These are phyloP conservation scores for Sphenostylis stenocarpa DNA, from an alignment of 306 rosid genomes.

Conservation along the genomic window DNA sequence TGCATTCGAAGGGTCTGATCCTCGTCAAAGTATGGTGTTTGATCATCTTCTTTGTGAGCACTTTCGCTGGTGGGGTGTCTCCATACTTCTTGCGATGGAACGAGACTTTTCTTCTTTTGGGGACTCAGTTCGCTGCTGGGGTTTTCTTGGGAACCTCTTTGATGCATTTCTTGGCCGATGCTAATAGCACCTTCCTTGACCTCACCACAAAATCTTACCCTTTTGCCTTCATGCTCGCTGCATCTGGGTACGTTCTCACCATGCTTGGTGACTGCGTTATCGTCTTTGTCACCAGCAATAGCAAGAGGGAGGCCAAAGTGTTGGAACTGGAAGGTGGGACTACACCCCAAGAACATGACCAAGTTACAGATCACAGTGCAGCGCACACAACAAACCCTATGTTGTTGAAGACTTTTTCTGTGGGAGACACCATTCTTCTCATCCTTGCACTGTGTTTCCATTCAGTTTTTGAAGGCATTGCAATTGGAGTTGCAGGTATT, in stretches of 20 bases:
- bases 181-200: constrained; percentile 41
- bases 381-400: constrained; percentile 15
- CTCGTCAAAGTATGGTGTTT: constrained; percentile 76
- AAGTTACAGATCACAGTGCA: neutral
- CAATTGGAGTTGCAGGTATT: constrained; percentile 73
- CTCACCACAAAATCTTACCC: constrained; percentile 68
- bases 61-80: constrained; percentile 65
- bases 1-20: constrained; percentile 48
- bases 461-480: constrained; percentile 80
- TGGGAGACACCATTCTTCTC: constrained; percentile 72
- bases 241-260: constrained; percentile 62
- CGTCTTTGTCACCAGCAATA: constrained; percentile 29
- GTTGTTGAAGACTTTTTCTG: constrained; percentile 49
- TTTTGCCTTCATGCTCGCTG: constrained; percentile 76
- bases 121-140: constrained; percentile 77
- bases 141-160: constrained; percentile 73
- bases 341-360: constrained; percentile 22
- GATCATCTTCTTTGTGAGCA: constrained; percentile 55
- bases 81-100: constrained; percentile 71
- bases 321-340: constrained; percentile 52
- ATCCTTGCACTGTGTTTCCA: constrained; percentile 79
- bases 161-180: constrained; percentile 80
- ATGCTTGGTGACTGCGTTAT: constrained; percentile 67
- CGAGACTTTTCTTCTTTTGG: constrained; percentile 65
- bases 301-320: constrained; percentile 44